phyloP scores from a whole-genome alignment of 148 eudicot genomes.

The Dysphania ambrosioides region DNA sequence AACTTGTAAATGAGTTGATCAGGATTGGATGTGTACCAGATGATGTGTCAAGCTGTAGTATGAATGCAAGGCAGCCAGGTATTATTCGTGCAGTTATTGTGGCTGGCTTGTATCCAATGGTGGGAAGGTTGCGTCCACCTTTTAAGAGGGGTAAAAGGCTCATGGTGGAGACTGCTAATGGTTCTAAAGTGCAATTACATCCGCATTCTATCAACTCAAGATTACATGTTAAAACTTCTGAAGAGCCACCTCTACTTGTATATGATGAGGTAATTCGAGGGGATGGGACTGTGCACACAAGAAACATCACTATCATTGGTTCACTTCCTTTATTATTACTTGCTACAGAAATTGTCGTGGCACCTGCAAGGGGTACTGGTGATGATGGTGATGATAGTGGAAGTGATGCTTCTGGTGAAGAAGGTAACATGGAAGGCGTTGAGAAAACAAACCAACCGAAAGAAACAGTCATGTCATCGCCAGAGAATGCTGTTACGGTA shows the following conservation, averaged over 20 bases:
- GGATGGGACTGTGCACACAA: conserved; percentile 58
- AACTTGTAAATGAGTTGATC: conserved; percentile 58
- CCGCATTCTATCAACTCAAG: conserved; percentile 44
- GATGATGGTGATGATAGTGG: conserved; percentile 25
- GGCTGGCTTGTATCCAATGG: conserved; percentile 89
- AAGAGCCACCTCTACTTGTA: conserved; percentile 43
- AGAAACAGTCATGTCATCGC: conserved; percentile 65
- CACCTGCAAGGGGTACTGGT: conserved; percentile 41
- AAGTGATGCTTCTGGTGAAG: conserved; percentile 34
- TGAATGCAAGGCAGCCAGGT: conserved; percentile 66
- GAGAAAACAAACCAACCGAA: conserved; percentile 28
- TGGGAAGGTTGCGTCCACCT: conserved; percentile 58
- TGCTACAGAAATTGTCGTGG: conserved; percentile 78
- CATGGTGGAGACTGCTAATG: conserved; percentile 53
- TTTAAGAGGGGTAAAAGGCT: conserved; percentile 29
- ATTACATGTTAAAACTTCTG: conserved; percentile 21
- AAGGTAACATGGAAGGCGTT: conserved; percentile 33
- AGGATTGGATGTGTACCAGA: conserved; percentile 58
- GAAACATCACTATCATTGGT: conserved; percentile 60
- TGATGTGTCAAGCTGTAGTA: conserved; percentile 53
- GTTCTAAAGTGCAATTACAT: conserved; percentile 62
- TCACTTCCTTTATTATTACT: conserved; percentile 66
- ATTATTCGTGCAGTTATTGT: conserved; percentile 69
- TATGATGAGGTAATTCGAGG: conserved; percentile 86
- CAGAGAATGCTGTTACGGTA: conserved; percentile 63